Percentiles rank a stretch among this genome's conserved stretches.
Evolutionary conservation across 495 filamentous ascomycete species (phyloP).

Genomic region (Penicillium turbatum): DNA sequence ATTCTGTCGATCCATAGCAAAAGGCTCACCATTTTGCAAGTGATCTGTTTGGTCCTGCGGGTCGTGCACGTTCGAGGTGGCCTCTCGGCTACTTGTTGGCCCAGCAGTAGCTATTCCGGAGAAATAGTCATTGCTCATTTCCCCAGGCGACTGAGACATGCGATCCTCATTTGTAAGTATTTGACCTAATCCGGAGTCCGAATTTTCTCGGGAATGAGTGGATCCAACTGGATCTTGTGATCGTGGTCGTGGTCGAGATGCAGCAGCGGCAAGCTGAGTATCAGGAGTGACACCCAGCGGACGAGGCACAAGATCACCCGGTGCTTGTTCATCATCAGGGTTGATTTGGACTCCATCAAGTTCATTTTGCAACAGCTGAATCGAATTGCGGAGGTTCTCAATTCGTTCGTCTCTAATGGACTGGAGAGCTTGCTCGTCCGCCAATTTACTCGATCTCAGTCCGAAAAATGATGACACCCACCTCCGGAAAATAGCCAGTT

Average conservation of each 20-base stretch:
- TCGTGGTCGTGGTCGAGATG: not conserved
- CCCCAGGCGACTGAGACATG: slow-evolving; percentile 36
- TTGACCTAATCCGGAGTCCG: slow-evolving; percentile 21
- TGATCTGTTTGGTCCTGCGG: slow-evolving; percentile 15
- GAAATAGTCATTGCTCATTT: slow-evolving; percentile 35
- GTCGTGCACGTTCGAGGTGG: slow-evolving; percentile 13
- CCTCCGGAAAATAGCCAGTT: slow-evolving; percentile 27
- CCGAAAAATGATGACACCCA: slow-evolving; percentile 37
- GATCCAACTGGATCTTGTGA: slow-evolving; percentile 11
- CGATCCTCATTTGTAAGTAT: slow-evolving; percentile 36
- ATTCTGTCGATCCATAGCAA: slow-evolving; percentile 19
- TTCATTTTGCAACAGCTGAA: slow-evolving; percentile 32
- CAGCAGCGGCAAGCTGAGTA: slow-evolving; percentile 3
- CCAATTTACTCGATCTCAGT: slow-evolving; percentile 14
- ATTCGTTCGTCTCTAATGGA: slow-evolving; percentile 22
- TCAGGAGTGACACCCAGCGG: slow-evolving; percentile 3
- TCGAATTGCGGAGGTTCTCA: slow-evolving; percentile 26
- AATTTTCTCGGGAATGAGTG: slow-evolving; percentile 9
- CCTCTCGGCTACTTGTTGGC: slow-evolving; percentile 21
- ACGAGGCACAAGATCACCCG: slow-evolving; percentile 2
- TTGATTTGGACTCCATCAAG: slow-evolving; percentile 25
- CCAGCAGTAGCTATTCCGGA: slow-evolving; percentile 29
- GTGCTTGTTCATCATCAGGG: not conserved
- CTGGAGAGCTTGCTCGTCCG: slow-evolving; percentile 15
- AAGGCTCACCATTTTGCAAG: slow-evolving; percentile 9